Base-by-base conservation (phyloP, 768 basidiomycete genomes). In the Heimioporus sp. region DNA sequence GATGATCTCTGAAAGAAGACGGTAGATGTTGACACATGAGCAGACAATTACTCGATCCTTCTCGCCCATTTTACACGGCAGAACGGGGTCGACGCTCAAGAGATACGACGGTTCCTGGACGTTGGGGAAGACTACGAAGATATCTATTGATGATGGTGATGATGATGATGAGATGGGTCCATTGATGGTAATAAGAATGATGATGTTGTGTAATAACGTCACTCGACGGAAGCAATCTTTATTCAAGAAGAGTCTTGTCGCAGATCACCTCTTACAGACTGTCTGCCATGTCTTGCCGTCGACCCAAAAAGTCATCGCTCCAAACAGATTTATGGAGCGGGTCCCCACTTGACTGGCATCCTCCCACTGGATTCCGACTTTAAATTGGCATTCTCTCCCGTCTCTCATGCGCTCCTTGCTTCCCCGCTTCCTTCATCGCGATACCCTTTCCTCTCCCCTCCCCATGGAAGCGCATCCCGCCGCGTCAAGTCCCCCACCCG, bases 111-210 rank as follows among this genome's bases (percentile, higher is more conserved):
- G 60, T 83, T 80, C 65, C 71, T 91, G 43, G 84, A 78, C 2
- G 74, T 92, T 47, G 78, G 76, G 46, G 86, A 87, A 24, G 85
- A 87, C 49, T 90, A 90, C 57, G 90, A 92, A 62, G 89, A 91
- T 62, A 77, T 90, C 20, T 85, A 62, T 44, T 76, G 61, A 70
- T 5, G 24, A 28, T 5, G 24, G 7, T 6, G 24, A 28, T 4
- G 24, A 28, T 5, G 24, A 28, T 6, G 24, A 28, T 4, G 24
- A 28, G 24, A 28, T 28, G 24, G 24, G 5, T 6, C 24, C 24
- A 28, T 1, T 28, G 21, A 28, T 28, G 24, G 24, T 28, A 28
- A 5, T 28, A 28, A 28, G 24, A 28, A 28, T 28, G 24, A 28
- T 28, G 24, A 38, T 21, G 40, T 54, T 48, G 50, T 35, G 46